phyloP scores from a whole-genome alignment of 495 filamentous ascomycete species.

The Xylaria telfairii region DNA sequence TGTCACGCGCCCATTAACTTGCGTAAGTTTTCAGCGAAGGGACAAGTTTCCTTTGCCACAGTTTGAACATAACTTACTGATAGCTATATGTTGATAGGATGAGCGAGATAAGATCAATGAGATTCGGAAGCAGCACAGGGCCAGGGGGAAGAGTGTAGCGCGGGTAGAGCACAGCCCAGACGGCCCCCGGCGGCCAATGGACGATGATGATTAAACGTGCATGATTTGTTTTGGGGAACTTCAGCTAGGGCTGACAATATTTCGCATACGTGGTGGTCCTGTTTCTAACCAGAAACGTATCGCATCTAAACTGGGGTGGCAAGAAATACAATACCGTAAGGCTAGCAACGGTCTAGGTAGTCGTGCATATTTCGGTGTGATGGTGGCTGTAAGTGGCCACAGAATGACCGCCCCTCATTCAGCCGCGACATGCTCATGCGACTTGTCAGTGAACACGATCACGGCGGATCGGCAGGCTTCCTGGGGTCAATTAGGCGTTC shows the following conservation, averaged over 20 bases:
- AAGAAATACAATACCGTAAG: background rate
- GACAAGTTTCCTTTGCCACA: background rate
- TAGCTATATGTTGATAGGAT: background rate
- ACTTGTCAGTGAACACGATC: background rate
- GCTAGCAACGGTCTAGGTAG: background rate
- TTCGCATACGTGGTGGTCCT: background rate
- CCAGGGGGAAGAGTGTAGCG: background rate
- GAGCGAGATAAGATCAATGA: constrained; percentile 2
- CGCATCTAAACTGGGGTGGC: background rate
- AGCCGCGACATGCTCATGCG: background rate
- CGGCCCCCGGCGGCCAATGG: background rate
- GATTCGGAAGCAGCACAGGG: constrained; percentile 7
- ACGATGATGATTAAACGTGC: background rate
- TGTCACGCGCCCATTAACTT: background rate
- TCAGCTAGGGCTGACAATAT: background rate
- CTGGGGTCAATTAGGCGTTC: constrained; percentile 4
- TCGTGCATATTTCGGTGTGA: constrained; percentile 19
- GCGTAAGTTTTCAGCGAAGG: background rate
- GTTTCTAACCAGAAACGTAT: background rate
- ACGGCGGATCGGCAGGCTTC: background rate
- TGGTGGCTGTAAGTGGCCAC: constrained; percentile 2
- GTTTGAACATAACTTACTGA: background rate
- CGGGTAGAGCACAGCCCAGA: constrained; percentile 12
- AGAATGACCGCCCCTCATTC: background rate
- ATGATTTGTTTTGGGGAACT: background rate